phyloP scores from a whole-genome alignment of 257 asterid genomes.

The Nicotiana noctiflora region DNA sequence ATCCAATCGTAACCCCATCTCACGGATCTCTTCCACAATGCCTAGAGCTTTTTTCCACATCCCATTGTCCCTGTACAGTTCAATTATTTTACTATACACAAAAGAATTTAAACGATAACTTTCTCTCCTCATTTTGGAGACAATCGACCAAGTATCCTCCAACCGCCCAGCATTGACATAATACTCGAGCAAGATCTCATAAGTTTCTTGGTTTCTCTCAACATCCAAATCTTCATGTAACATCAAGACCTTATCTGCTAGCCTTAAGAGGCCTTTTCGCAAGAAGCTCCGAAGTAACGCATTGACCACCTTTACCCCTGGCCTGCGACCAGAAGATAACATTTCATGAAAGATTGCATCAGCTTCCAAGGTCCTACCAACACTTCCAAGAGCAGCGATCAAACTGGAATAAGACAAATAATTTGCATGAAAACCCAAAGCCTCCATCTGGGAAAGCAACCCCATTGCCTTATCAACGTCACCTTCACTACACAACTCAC shows the following conservation, averaged over 20 bases:
- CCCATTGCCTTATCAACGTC: slow-evolving; percentile 67
- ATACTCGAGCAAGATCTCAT: slow-evolving; percentile 65
- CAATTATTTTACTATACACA: slow-evolving; percentile 73
- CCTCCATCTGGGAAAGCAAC: slow-evolving; percentile 74
- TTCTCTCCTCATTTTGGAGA: slow-evolving; percentile 63
- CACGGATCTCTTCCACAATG: slow-evolving; percentile 55
- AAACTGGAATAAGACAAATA: slow-evolving; percentile 38
- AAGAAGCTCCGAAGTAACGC: slow-evolving; percentile 54
- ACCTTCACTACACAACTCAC: slow-evolving; percentile 60
- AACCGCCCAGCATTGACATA: slow-evolving; percentile 58
- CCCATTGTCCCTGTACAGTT: slow-evolving; percentile 79
- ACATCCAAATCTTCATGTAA: slow-evolving; percentile 39
- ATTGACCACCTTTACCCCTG: slow-evolving; percentile 45
- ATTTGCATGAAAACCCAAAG: slow-evolving; percentile 54
- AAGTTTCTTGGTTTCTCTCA: slow-evolving; percentile 52
- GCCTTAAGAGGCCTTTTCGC: slow-evolving; percentile 61
- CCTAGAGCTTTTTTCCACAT: slow-evolving; percentile 92
- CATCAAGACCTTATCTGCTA: slow-evolving; percentile 41
- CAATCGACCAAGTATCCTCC: slow-evolving; percentile 67
- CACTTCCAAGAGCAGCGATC: slow-evolving; percentile 54
- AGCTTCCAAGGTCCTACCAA: slow-evolving; percentile 79
- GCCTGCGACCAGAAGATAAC: slow-evolving; percentile 47
- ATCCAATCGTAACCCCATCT: slow-evolving; percentile 55
- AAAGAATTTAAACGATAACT: slow-evolving; percentile 55
- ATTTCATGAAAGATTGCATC: slow-evolving; percentile 78